Conservation (phyloP, 2,329 filamentous ascomycete species). For the Cordyceps farinosa region DNA sequence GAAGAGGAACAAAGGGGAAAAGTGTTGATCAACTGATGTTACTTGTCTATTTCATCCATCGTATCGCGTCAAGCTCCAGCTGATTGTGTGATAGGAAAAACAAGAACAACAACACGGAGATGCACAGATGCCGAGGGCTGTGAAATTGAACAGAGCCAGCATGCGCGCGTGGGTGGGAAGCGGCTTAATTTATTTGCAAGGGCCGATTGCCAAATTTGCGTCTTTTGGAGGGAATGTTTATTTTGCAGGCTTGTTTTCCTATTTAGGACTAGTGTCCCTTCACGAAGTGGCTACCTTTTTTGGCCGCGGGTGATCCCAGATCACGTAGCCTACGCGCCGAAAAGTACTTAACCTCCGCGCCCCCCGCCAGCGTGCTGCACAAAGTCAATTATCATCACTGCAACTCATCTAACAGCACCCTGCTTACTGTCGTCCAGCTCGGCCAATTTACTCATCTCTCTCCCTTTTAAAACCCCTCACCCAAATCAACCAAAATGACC, state of each 20-base stretch:
- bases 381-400: slow-evolving; percentile 38
- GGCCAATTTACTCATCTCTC: slow-evolving; percentile 18
- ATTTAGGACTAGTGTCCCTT: slow-evolving; percentile 31
- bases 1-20: neutral
- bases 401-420: slow-evolving; percentile 29
- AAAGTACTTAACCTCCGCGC: slow-evolving; percentile 55
- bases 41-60: neutral
- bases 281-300: slow-evolving; percentile 25
- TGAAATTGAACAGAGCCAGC: neutral
- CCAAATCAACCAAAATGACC: slow-evolving; percentile 81
- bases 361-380: slow-evolving; percentile 42
- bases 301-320: slow-evolving; percentile 47
- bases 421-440: slow-evolving; percentile 19
- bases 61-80: neutral
- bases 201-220: neutral
- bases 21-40: neutral
- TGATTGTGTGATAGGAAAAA: neutral
- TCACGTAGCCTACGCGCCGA: slow-evolving; percentile 42
- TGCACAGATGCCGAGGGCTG: neutral
- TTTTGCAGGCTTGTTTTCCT: slow-evolving; percentile 31
- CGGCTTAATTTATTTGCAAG: slow-evolving; percentile 14
- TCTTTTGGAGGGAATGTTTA: slow-evolving; percentile 23
- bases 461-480: slow-evolving; percentile 29
- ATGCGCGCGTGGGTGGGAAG: neutral
- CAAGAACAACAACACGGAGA: neutral